Base-by-base conservation (phyloP, 1,139 yeast species). In the Yamadazyma taylorii region DNA sequence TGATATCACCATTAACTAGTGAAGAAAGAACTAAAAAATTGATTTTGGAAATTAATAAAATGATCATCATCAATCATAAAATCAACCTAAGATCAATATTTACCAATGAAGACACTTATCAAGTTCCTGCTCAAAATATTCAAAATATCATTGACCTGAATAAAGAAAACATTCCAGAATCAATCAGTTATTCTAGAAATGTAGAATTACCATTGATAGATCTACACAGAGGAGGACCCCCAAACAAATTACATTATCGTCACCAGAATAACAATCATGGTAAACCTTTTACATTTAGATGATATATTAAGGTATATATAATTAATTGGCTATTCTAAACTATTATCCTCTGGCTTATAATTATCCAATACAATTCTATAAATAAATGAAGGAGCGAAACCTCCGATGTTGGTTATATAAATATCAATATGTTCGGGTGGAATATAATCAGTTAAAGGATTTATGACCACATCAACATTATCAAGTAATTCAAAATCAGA, bases 401-500 rank as follows among this genome's bases (percentile, higher is more conserved):
- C 97, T 33, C 98, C 98, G 43, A 89, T 78, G 58, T 94, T 92
- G 14, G 98, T 90, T 53, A 92, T 87, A 61, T 85, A 89, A 47
- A 94, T 87, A 61, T 92, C 97, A 47, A 94, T 86, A 55, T 87
- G 82, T 54, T 90, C 97, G 1, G 99, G 98, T 4, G 92, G 83
- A 30, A 94, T 82, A 58, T 90, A 92, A 58, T 90, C 97, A 50
- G 79, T 85, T 45, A 88, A 68, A n/a, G 97, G 97, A 61, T 94
- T 94, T 35, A 92, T 75, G 19, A 90, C 90, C 23, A 70, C 65
- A 53, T 86, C 95, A 37, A 88, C 84, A 51, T 82, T 79, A 45
- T 83, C 84, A 53, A 85, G 75, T 31, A 80, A 56, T 33, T 68
- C 66, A 44, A 78, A 76, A 51, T 87, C 88, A 31, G 78, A 76